Conservation (phyloP, 805 yeast genomes). For the Saccharomycodes ludwigii region DNA sequence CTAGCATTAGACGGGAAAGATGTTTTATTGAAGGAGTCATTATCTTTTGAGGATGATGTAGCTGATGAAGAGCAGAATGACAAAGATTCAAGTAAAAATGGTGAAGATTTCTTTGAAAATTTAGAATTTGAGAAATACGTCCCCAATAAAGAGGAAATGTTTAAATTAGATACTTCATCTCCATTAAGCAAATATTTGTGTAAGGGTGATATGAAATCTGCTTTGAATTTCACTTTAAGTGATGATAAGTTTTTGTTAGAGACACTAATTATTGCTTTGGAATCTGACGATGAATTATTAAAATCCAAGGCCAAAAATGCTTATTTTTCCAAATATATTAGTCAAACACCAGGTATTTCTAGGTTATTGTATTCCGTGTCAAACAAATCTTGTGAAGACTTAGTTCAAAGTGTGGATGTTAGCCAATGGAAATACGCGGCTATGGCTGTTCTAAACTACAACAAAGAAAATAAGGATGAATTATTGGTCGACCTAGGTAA, state of each 20-base stretch:
- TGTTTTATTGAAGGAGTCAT: conserved; percentile 35
- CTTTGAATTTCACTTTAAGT: conserved; percentile 50
- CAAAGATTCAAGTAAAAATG: conserved; percentile 14
- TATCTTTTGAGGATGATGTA: conserved; percentile 25
- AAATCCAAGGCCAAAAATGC: conserved; percentile 60
- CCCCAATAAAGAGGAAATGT: conserved; percentile 41
- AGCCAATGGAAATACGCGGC: conserved; percentile 76
- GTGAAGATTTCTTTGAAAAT: conserved; percentile 27
- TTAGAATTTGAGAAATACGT: conserved; percentile 21
- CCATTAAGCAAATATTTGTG: conserved; percentile 38
- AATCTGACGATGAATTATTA: conserved; percentile 42
- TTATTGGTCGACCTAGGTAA: conserved; percentile 65
- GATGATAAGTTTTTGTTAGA: conserved; percentile 39
- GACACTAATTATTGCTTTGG: conserved; percentile 71
- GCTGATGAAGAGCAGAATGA: conserved; percentile 10
- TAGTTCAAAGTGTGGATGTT: conserved; percentile 68
- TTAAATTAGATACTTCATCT: conserved; percentile 29
- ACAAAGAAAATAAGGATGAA: conserved; percentile 35
- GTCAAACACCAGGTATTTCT: conserved; percentile 40
- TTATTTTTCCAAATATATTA: conserved; percentile 49
- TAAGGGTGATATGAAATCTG: conserved; percentile 48
- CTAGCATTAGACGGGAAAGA: conserved; percentile 39
- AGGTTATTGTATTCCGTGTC: conserved; percentile 63
- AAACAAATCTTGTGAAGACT: conserved; percentile 43
- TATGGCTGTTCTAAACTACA: conserved; percentile 51